These are phyloP conservation scores for Malassezia equina DNA, from an alignment of 1,284 basidiomycete species.

Conservation along the genomic window DNA sequence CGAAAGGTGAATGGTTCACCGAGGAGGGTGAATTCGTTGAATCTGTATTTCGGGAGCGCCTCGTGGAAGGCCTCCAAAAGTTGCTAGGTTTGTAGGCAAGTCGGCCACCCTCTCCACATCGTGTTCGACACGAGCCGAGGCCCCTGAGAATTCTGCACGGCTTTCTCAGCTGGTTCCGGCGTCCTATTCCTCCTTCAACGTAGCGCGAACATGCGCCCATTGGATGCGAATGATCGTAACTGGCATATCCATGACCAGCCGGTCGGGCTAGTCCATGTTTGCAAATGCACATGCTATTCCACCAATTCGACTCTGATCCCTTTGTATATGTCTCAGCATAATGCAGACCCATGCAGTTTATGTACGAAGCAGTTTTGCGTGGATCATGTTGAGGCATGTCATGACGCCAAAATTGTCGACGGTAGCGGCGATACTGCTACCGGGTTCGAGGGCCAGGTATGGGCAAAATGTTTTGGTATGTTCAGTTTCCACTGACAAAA, in stretches of 20 bases:
- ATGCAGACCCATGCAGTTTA: slow-evolving; percentile 36
- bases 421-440: slow-evolving; percentile 44
- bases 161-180: background rate
- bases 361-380: slow-evolving; percentile 48
- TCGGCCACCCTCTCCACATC: background rate
- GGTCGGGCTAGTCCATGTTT: slow-evolving; percentile 26
- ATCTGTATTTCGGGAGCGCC: slow-evolving; percentile 27
- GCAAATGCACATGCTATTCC: slow-evolving; percentile 48
- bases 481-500: background rate
- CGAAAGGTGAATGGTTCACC: slow-evolving; percentile 44
- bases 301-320: slow-evolving; percentile 47
- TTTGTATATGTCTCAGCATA: slow-evolving; percentile 28
- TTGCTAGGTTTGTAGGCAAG: slow-evolving; percentile 19
- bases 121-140: background rate
- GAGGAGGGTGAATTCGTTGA: slow-evolving; percentile 41
- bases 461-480: slow-evolving; percentile 42
- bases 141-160: background rate
- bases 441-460: slow-evolving; percentile 46
- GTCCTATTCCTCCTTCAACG: background rate
- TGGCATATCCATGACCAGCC: slow-evolving; percentile 9
- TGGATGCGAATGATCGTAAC: background rate
- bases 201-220: background rate
- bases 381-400: slow-evolving; percentile 39
- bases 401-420: slow-evolving; percentile 36
- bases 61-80: slow-evolving; percentile 31